Base-by-base conservation (phyloP, 345 rosid species). In the Camelina neglecta region DNA sequence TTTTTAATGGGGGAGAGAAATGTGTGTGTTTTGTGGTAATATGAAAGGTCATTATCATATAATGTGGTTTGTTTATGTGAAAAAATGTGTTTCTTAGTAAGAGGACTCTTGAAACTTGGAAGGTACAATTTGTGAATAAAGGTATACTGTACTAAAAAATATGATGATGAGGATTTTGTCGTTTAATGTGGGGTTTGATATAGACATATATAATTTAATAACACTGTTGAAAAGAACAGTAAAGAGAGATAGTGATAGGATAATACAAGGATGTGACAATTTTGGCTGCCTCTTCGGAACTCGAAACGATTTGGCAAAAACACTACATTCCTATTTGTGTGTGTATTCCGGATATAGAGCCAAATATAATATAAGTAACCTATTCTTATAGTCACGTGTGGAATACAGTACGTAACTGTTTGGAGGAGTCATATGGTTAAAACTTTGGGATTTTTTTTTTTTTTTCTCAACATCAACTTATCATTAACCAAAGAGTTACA, bases 251-350 rank as follows among this genome's bases (percentile, higher is more conserved):
- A 42, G 44, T 72, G 81, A 78, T 31, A 24, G 76, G 81, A 48
- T 44, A 13, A 11, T 4, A 12, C 11, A 42, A 42, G 4, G 48
- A 44, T 71, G 57, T 65, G 73, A 59, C 69, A 78, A 59, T 48
- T 78, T 67, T 78, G 74, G 81, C 69, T 67, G 74, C 42, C 81
- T 72, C 81, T 78, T 78, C 60, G 20, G 51, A 60, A 67, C 51
- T 8, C 74, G 65, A 72, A 54, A 72, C 65, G 77, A 0, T 72
- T 72, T 39, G 58, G 56, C 11, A 59, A 57, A 49, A 61, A 41
- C 73, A 56, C 41, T 49, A 58, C 61, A 44, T 56, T 63, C 42
- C 72, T 58, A 29, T 51, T 71, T 64, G 48, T 65, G 38, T 35
- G 31, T 29, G 31, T 29, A 29, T 29, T 4, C 31, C 31, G 31